Evolutionary conservation across 2,329 filamentous ascomycete species (phyloP), one percentile per base, ranked within the genome.

Genomic region (Ophiocordyceps camponoti-floridani): DNA sequence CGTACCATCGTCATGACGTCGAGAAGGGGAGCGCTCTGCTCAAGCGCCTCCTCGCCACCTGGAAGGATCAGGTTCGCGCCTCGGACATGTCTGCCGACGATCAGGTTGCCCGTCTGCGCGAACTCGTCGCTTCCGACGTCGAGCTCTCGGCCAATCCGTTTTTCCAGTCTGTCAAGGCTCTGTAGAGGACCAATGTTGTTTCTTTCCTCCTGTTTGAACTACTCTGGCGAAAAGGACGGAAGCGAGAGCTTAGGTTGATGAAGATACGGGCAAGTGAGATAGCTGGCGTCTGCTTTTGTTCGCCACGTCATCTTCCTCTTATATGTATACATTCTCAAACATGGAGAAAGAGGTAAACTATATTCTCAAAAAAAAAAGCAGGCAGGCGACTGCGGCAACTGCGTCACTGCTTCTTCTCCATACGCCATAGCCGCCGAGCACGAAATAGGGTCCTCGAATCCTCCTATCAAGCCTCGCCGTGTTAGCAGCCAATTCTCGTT

Each of bases 1-100:
- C 82, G 74, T 50, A 87, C 86, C 55, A 75, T 87, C 50, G 87
- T 3, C 6, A 18, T 8, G 35, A 98, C 52, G 83, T 96, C 1
- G 87, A 94, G 54, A 77, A 89, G 58, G 91, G 91, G 8, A 94
- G 83, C 58, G 74, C 73, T 23, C 66, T 94, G 63, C 69, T 98
- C 43, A 96, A 96, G 65, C 75, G 81, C 42, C 72, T 95, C 56
- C 64, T 98, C 47, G 64, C 82, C 38, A 74, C 77, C 58, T 98
- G 91, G 91, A 95, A 94, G 68, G 71, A 76, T 44, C 80, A 89
- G 58, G 75, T 77, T 11, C 65, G 75, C 47, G 70, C 62, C 1
- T 14, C 18, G 28, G 60, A 67, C 4, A 67, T 86, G 68, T 78
- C 66, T 46, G 77, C 78, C 53, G 79, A 84, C 51, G 79, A 93